Conservation (phyloP, 345 rosid species). For the Zanthoxylum bungeanum region DNA sequence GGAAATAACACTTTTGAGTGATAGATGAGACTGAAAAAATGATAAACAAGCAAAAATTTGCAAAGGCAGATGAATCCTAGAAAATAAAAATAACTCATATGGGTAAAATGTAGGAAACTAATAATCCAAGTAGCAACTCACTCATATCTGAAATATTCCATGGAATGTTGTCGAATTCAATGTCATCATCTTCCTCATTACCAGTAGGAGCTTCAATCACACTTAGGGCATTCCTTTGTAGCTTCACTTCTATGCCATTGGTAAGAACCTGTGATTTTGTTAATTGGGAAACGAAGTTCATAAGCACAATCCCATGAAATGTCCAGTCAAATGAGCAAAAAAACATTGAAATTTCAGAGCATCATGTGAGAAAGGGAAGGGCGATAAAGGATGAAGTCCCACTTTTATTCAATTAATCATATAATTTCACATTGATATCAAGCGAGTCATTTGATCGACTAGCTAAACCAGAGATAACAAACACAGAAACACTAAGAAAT, state of each 20-base stretch:
- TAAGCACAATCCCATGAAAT: slow-evolving; percentile 19
- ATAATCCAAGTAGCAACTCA: slow-evolving; percentile 29
- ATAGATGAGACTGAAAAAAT: too few species aligned
- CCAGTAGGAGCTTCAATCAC: slow-evolving; percentile 97
- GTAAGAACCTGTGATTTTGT: slow-evolving; percentile 72
- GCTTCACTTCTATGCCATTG: slow-evolving; percentile 94
- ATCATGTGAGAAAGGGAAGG: neutral
- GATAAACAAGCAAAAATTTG: neutral
- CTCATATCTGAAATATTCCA: slow-evolving; percentile 83
- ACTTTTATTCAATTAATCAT: neutral
- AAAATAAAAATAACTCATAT: neutral
- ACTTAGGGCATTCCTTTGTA: slow-evolving; percentile 97
- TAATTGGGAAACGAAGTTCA: neutral
- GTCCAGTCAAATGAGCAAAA: neutral
- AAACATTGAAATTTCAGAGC: slow-evolving; percentile 3
- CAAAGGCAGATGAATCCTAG: neutral
- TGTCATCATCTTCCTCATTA: slow-evolving; percentile 81
- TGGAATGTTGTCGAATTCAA: slow-evolving; percentile 58
- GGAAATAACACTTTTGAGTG: too few species aligned
- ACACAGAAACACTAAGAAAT: neutral
- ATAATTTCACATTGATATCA: neutral
- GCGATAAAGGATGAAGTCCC: neutral
- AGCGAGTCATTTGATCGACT: neutral
- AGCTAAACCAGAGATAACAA: too few species aligned
- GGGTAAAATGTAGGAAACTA: neutral